Percentiles rank a stretch among this genome's conserved stretches.
Evolutionary conservation across 129 eudicot genomes (phyloP).

Genomic region (Rutidosis leptorrhynchoides): DNA sequence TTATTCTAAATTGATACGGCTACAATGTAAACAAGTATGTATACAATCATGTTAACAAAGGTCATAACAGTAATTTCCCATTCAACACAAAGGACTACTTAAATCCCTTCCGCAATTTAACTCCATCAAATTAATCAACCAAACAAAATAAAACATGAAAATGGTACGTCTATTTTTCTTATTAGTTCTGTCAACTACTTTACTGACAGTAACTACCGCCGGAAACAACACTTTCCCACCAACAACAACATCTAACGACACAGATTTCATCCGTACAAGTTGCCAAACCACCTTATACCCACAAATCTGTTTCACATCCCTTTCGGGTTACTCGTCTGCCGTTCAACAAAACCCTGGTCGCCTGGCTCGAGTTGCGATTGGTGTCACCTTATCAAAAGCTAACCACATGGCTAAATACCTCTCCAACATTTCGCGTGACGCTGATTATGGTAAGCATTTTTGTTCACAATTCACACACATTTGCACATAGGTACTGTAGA

Average conservation of each 20-base stretch:
- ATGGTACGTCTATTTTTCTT: slow-evolving; percentile 15
- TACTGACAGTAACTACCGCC: slow-evolving; percentile 32
- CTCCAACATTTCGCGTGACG: slow-evolving; percentile 44
- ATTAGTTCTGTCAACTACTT: slow-evolving; percentile 25
- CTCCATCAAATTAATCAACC: slow-evolving; percentile 1
- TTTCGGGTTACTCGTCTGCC: slow-evolving; percentile 53
- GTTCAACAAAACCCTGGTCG: slow-evolving; percentile 60
- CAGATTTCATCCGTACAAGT: slow-evolving; percentile 64
- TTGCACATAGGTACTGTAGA: not conserved
- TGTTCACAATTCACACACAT: not conserved
- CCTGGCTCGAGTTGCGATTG: slow-evolving; percentile 68
- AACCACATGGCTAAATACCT: slow-evolving; percentile 43
- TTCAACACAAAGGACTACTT: slow-evolving; percentile 19
- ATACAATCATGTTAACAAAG: no score
- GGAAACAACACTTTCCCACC: slow-evolving; percentile 20
- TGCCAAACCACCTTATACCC: slow-evolving; percentile 79
- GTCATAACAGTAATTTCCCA: not conserved
- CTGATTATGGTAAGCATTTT: slow-evolving; percentile 36
- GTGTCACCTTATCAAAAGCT: slow-evolving; percentile 57
- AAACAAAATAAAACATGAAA: slow-evolving; percentile 25
- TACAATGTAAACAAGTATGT: not conserved
- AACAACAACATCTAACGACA: slow-evolving; percentile 23
- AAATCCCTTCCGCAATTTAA: slow-evolving; percentile 23
- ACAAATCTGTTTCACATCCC: slow-evolving; percentile 61
- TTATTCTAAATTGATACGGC: no score